Evolutionary conservation across 805 yeast genomes (phyloP).

Genomic region (Candida loeiensis): DNA sequence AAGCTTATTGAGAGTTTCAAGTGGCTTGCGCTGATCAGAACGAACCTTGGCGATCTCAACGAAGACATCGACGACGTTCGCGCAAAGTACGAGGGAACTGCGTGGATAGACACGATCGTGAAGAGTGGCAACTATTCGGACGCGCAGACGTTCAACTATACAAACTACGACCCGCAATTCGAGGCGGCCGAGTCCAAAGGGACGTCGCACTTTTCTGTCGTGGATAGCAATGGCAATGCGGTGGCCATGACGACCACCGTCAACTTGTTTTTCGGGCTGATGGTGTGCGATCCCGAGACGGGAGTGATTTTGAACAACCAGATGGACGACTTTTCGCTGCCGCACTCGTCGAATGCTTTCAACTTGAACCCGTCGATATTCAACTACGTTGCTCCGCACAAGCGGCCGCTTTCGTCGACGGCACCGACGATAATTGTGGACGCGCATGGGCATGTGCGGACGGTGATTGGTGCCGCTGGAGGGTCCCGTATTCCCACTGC

Average conservation of each 20-base stretch:
- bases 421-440: conserved; percentile 68
- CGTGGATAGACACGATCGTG: conserved; percentile 56
- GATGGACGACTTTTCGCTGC: conserved; percentile 91
- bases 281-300: conserved; percentile 74
- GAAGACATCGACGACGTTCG: conserved; percentile 31
- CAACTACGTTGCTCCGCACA: conserved; percentile 71
- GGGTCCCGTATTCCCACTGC: conserved; percentile 85
- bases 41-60: conserved; percentile 72
- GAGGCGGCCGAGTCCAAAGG: conserved; percentile 83
- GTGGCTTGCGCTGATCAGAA: conserved; percentile 85
- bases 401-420: conserved; percentile 81
- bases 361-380: conserved; percentile 75
- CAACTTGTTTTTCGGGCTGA: conserved; percentile 77
- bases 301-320: conserved; percentile 84
- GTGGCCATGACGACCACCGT: conserved; percentile 88
- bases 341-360: conserved; percentile 68
- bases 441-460: conserved; percentile 40
- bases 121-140: conserved; percentile 48
- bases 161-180: conserved; percentile 73
- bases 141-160: conserved; percentile 58
- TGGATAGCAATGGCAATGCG: conserved; percentile 72
- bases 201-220: conserved; percentile 80
- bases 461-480: conserved; percentile 90
- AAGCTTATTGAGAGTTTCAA: conserved; percentile 83
- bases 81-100: conserved; percentile 40